A percentile compares a stretch with the other conserved stretches of the same genome.
These are phyloP conservation scores for Penicillium mononematosum DNA, from an alignment of 495 filamentous ascomycete genomes.

Conservation along the genomic window DNA sequence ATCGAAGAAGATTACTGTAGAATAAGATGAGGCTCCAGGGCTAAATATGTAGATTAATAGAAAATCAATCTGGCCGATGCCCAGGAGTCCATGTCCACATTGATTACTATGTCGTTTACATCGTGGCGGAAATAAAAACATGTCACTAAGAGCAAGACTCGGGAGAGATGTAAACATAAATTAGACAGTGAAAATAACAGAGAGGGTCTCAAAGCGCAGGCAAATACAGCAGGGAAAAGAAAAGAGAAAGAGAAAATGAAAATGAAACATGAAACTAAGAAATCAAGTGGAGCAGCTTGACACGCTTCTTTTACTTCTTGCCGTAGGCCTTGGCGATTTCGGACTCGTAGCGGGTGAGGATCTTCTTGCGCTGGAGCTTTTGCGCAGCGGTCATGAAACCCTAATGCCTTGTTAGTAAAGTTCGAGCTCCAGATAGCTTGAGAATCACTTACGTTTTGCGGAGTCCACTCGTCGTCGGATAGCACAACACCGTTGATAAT, in stretches of 20 bases:
- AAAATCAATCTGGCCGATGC: constrained; percentile 6
- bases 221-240: constrained; percentile 10
- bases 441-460: constrained; percentile 76
- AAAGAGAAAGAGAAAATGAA: constrained; percentile 6
- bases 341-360: constrained; percentile 43
- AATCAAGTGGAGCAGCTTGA: constrained; percentile 8
- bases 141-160: constrained; percentile 20
- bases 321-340: constrained; percentile 51
- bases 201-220: constrained; percentile 23
- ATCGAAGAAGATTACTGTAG: background rate
- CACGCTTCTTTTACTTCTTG: constrained; percentile 37
- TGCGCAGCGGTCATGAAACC: constrained; percentile 56
- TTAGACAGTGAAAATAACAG: constrained; percentile 11
- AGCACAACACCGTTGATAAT: constrained; percentile 90
- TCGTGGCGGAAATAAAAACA: constrained; percentile 17
- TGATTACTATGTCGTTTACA: constrained; percentile 27
- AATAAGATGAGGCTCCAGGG: background rate
- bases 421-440: background rate
- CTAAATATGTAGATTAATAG: background rate
- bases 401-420: constrained; percentile 31
- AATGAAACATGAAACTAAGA: constrained; percentile 1
- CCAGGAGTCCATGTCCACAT: constrained; percentile 17
- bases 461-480: constrained; percentile 96
- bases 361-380: constrained; percentile 57
- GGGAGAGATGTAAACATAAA: constrained; percentile 12